phyloP scores from a whole-genome alignment of 345 rosid species.

The Odontarrhena argentea region DNA sequence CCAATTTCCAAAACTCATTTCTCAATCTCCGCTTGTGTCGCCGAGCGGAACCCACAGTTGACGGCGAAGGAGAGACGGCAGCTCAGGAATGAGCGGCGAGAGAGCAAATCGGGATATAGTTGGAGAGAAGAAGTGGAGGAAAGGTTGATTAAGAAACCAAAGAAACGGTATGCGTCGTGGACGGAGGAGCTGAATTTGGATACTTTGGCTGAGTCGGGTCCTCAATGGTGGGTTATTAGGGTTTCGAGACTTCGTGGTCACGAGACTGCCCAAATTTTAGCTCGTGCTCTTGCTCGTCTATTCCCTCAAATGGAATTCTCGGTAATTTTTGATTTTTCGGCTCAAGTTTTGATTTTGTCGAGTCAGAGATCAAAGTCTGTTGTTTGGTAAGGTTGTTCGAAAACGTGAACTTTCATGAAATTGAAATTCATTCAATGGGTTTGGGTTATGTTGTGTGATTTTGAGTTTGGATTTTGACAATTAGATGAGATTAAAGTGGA shows the following conservation, averaged over 20 bases:
- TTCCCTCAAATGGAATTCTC: conserved; percentile 66
- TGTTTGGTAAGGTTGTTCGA: too few relatives aligned
- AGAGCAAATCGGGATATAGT: conserved; percentile 56
- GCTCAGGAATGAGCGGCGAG: conserved; percentile 77
- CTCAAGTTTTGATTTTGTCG: too few relatives aligned
- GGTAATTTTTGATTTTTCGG: conserved; percentile 41
- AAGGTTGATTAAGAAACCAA: conserved; percentile 69
- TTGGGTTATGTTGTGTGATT: background rate
- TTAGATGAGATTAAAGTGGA: background rate
- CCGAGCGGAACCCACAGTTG: conserved; percentile 44
- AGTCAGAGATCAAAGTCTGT: too few relatives aligned
- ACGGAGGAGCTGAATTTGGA: conserved; percentile 75
- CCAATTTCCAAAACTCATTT: conserved; percentile 24
- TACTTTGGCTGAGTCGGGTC: conserved; percentile 63
- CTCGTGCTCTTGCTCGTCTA: conserved; percentile 55
- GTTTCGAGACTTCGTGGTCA: conserved; percentile 59
- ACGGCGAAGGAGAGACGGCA: conserved; percentile 86
- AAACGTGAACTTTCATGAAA: too few relatives aligned
- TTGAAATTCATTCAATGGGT: background rate
- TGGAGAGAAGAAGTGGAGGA: conserved; percentile 93
- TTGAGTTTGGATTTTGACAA: conserved; percentile 13
- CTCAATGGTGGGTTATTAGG: conserved; percentile 82
- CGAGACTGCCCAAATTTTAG: conserved; percentile 62
- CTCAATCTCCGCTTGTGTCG: conserved; percentile 48
- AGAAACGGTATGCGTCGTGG: conserved; percentile 56